These are phyloP conservation scores for Podaxis sp. DNA, from an alignment of 768 basidiomycete species.

Conservation along the genomic window DNA sequence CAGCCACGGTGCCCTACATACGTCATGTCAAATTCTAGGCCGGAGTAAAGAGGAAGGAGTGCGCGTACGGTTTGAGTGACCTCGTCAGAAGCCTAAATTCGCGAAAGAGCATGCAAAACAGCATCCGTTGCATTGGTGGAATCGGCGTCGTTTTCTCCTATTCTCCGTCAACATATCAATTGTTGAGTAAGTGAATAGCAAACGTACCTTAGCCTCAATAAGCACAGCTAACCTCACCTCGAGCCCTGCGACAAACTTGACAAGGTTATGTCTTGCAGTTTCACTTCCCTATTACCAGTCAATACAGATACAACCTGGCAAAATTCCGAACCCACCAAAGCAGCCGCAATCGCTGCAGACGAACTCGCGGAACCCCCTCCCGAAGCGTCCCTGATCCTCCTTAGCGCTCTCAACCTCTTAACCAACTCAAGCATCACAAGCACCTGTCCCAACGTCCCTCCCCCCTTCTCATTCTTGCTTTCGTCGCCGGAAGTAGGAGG, in stretches of 20 bases:
- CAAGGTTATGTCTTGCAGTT: conserved; percentile 26
- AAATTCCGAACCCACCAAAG: conserved; percentile 28
- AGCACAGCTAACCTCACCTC: conserved; percentile 57
- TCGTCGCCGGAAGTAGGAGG: conserved; percentile 19
- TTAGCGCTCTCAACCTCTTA: conserved; percentile 43
- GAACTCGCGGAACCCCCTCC: background rate
- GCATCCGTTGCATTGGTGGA: conserved; percentile 56
- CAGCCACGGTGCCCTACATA: conserved; percentile 47
- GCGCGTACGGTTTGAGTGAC: conserved; percentile 60
- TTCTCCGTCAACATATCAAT: conserved; percentile 5
- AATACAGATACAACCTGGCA: background rate
- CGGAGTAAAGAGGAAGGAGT: background rate
- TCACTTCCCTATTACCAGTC: conserved; percentile 29
- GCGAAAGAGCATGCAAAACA: conserved; percentile 61
- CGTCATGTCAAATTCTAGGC: background rate
- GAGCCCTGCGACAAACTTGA: conserved; percentile 52
- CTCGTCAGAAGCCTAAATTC: conserved; percentile 64
- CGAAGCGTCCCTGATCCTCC: conserved; percentile 38
- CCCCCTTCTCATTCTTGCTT: conserved; percentile 34
- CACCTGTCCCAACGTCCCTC: conserved; percentile 49
- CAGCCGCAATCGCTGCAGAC: background rate
- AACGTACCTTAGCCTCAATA: conserved; percentile 55
- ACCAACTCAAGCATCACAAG: conserved; percentile 65
- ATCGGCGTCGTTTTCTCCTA: conserved; percentile 56
- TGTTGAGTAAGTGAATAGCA: background rate